phyloP scores from a whole-genome alignment of 2,329 filamentous ascomycete species.

The Cordyceps pruinosa region DNA sequence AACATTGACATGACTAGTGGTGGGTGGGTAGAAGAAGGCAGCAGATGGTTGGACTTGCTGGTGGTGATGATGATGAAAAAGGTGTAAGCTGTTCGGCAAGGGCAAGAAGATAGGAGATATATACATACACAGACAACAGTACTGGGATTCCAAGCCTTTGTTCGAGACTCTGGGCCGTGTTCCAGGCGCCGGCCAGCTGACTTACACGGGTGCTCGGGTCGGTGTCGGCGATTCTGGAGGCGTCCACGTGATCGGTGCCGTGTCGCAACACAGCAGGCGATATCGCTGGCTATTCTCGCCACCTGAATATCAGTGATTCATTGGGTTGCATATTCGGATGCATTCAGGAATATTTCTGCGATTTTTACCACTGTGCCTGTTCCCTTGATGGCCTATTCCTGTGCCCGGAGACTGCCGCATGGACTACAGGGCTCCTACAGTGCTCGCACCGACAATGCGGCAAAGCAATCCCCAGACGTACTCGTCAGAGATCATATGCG shows the following conservation, averaged over 20 bases:
- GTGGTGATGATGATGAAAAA: too few species aligned
- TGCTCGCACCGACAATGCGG: too few species aligned
- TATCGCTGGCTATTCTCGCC: background rate
- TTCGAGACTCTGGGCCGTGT: background rate
- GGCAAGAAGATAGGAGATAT: background rate
- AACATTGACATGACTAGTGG: background rate
- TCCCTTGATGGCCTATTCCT: too few species aligned
- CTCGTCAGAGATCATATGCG: too few species aligned
- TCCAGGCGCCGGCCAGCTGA: slow-evolving; percentile 8
- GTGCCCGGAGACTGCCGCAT: too few species aligned
- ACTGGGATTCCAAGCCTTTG: background rate
- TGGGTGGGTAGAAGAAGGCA: background rate
- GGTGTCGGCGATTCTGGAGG: slow-evolving; percentile 3
- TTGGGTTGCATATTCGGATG: too few species aligned
- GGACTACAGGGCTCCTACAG: too few species aligned
- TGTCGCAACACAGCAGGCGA: background rate
- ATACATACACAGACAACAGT: background rate
- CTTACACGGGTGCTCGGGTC: slow-evolving; percentile 10
- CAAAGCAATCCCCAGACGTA: too few species aligned
- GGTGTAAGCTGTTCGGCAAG: background rate
- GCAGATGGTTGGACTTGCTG: background rate
- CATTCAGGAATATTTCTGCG: background rate
- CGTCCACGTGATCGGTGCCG: slow-evolving; percentile 12
- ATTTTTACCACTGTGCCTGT: too few species aligned
- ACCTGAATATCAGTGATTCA: background rate